phyloP scores from a whole-genome alignment of 805 yeast genomes.

The Isabelozyma gotoi region DNA sequence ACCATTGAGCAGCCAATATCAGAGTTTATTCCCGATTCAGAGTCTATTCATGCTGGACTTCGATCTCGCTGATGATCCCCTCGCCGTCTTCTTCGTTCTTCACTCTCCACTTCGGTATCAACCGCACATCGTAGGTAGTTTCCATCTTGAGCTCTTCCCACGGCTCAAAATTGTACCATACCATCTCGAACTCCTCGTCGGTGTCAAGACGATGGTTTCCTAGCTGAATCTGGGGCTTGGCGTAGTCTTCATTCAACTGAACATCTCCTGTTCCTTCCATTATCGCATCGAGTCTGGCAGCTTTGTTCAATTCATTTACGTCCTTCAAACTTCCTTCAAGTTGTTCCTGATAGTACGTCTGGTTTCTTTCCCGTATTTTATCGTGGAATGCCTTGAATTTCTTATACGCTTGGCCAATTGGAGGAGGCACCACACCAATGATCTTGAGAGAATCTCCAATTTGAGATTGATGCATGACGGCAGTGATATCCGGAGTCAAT shows the following conservation, averaged over 20 bases:
- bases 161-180: conserved; percentile 45
- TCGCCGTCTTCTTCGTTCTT: neutral
- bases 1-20: no score
- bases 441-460: neutral
- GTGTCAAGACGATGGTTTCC: conserved; percentile 35
- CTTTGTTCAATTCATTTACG: conserved; percentile 38
- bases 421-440: neutral
- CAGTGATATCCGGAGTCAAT: neutral
- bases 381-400: conserved; percentile 15
- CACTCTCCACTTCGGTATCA: conserved; percentile 26
- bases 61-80: no score
- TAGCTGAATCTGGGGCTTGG: conserved; percentile 36
- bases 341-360: conserved; percentile 14
- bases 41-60: no score
- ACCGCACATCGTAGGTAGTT: conserved; percentile 37
- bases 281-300: conserved; percentile 29
- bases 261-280: conserved; percentile 31
- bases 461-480: neutral
- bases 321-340: conserved; percentile 24
- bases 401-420: neutral
- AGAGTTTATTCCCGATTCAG: no score
- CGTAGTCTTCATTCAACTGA: conserved; percentile 23
- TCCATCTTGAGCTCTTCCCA: conserved; percentile 44
- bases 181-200: conserved; percentile 44
- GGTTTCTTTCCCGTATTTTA: conserved; percentile 24